phyloP scores from a whole-genome alignment of 495 filamentous ascomycete genomes.

The Penicillium lagena region DNA sequence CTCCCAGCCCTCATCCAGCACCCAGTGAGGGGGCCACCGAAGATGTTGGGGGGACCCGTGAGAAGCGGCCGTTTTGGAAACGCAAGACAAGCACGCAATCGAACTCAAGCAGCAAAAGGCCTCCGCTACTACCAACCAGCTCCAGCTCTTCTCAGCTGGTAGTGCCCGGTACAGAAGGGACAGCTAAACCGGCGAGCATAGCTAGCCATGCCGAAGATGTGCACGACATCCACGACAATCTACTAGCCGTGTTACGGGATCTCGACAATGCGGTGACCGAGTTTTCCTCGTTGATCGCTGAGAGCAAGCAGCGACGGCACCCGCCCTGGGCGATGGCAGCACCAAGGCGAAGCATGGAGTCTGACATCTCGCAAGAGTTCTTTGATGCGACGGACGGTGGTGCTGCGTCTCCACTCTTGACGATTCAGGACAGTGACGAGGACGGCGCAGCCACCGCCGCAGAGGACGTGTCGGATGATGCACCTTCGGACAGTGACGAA shows the following conservation, averaged over 20 bases:
- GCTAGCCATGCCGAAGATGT: conserved; percentile 43
- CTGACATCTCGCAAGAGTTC: conserved; percentile 78
- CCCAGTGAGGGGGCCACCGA: conserved; percentile 29
- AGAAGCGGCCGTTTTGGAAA: conserved; percentile 73
- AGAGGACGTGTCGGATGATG: conserved; percentile 33
- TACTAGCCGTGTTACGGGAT: conserved; percentile 72
- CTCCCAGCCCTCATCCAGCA: conserved; percentile 30
- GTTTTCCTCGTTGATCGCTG: conserved; percentile 67
- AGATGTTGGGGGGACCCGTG: conserved; percentile 9
- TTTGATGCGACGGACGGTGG: conserved; percentile 81
- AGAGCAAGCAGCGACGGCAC: conserved; percentile 71
- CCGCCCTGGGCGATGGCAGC: conserved; percentile 42
- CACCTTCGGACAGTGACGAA: conserved; percentile 48
- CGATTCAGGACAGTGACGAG: conserved; percentile 59
- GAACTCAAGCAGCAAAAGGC: conserved; percentile 17
- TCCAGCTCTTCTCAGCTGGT: conserved; percentile 49
- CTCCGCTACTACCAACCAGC: conserved; percentile 28
- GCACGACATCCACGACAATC: conserved; percentile 64
- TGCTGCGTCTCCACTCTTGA: conserved; percentile 62
- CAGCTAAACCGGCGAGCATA: conserved; percentile 31
- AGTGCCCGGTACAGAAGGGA: conserved; percentile 34
- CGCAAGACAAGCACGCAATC: conserved; percentile 60
- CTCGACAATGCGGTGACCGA: conserved; percentile 75
- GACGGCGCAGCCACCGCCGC: conserved; percentile 28
- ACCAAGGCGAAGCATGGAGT: conserved; percentile 75